Conservation (phyloP, 257 asterid genomes). For the Petunia axillaris region DNA sequence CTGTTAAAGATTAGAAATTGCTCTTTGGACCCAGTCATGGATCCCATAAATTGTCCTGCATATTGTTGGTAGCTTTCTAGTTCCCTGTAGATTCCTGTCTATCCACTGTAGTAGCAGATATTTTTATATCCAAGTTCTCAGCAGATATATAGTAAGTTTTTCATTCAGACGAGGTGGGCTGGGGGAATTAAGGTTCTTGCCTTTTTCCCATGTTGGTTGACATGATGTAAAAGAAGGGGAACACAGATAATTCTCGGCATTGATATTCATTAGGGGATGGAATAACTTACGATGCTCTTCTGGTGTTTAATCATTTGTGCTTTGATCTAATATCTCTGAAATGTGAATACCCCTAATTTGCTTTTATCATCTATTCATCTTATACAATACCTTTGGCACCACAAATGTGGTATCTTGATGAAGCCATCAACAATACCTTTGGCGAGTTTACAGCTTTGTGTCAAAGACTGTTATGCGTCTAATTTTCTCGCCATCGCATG, state of each 20-base stretch:
- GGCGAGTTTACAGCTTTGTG: too few relatives aligned
- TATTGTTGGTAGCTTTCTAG: conserved; percentile 14
- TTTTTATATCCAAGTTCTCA: background rate
- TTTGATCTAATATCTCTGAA: background rate
- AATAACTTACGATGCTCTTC: background rate
- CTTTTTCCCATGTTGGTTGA: background rate
- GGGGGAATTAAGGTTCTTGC: background rate
- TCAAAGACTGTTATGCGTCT: too few relatives aligned
- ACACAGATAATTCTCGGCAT: background rate
- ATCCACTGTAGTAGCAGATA: background rate
- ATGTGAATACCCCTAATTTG: background rate
- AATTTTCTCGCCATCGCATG: too few relatives aligned
- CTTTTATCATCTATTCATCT: background rate
- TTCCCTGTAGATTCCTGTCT: background rate
- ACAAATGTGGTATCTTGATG: too few relatives aligned
- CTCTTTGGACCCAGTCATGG: conserved; percentile 2
- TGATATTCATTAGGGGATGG: conserved; percentile 13
- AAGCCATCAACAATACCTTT: too few relatives aligned
- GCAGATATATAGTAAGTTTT: background rate
- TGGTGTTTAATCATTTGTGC: conserved; percentile 13
- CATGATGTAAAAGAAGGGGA: background rate
- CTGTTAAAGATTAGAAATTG: background rate
- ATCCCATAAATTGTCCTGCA: background rate
- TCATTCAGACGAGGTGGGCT: background rate
- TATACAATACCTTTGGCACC: background rate